Conservation (phyloP, 2,329 filamentous ascomycete genomes). For the Sporothrix humicola region DNA sequence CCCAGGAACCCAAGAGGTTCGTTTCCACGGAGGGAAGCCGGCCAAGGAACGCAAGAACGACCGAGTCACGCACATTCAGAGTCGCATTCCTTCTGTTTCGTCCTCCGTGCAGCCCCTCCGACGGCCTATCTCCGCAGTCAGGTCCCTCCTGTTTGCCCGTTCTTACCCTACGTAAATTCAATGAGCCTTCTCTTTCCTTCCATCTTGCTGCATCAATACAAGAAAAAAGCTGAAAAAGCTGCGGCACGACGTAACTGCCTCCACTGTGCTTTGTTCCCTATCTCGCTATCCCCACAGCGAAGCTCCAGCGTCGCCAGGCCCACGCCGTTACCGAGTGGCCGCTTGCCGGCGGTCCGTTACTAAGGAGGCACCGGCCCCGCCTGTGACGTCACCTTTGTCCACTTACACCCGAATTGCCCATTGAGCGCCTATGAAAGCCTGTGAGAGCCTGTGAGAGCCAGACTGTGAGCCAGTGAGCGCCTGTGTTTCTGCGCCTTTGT, state of each 20-base stretch:
- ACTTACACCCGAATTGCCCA: slow-evolving; percentile 21
- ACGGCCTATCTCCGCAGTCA: neutral
- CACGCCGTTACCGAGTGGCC: slow-evolving; percentile 20
- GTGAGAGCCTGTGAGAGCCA: too few relatives aligned
- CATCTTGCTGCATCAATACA: neutral
- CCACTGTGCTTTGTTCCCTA: neutral
- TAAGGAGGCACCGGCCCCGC: slow-evolving; percentile 15
- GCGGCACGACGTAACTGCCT: slow-evolving; percentile 1
- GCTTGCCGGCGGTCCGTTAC: slow-evolving; percentile 24
- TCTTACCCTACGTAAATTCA: neutral
- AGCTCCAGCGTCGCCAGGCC: slow-evolving; percentile 13
- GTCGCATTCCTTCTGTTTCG: slow-evolving; percentile 10
- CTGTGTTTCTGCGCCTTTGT: too few relatives aligned
- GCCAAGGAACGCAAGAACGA: slow-evolving; percentile 8
- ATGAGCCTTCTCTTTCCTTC: neutral
- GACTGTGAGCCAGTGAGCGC: too few relatives aligned
- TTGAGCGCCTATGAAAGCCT: neutral
- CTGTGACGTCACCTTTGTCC: slow-evolving; percentile 21
- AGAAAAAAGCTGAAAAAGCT: neutral
- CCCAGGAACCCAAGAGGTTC: neutral
- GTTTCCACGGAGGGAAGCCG: slow-evolving; percentile 18
- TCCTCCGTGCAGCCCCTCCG: neutral
- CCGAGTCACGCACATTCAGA: neutral
- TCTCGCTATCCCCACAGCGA: slow-evolving; percentile 1
- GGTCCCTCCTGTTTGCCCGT: neutral